Evolutionary conservation across 2,329 filamentous ascomycete species (phyloP), one percentile per base, ranked within the genome.

Genomic region (Calonectria montana): DNA sequence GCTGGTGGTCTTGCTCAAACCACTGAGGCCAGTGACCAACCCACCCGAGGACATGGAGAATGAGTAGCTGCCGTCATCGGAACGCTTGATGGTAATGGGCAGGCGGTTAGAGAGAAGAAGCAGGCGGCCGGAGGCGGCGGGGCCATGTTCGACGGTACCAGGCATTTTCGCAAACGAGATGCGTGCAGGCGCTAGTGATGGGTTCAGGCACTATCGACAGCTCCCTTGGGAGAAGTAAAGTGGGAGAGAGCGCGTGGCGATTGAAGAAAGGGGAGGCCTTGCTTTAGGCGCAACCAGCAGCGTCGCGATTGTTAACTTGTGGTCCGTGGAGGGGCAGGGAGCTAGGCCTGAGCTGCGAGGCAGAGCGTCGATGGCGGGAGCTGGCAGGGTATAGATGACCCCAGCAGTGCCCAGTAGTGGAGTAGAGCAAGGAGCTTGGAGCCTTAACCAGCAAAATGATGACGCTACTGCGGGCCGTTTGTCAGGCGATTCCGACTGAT

Each of bases 21-120:
- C 97, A 77, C 94, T 97, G 73, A 99, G 88, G 23, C 97, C 97
- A 63, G 95, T 98, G 80, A 98, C 97, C 47, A 99, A 90, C 47
- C 97, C 97, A 70, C 97, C 97, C 2, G 97, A 98, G 57, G 96
- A 98, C 94, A 98, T 98, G 82, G 94, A 95, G 84, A 97, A 98
- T 80, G 92, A 91, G 87, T 98, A 99, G 83, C 93, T 93, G 80
- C 95, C 96, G 87, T 98, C 94, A 65, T 97, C 94, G 65, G 93
- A 93, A 77, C 94, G 93, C 87, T 98, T 98, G 86, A 98, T 97
- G 75, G 96, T 98, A 83, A 98, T 97, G 70, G 97, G 96, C 48
- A 98, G 89, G 67, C 97, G 94, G 83, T 99, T 99, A 41, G 96
- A 98, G 78, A 98, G 92, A 59, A 98, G 92, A 64, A 98, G 90